These are phyloP conservation scores for Geosmithia flava DNA, from an alignment of 2,329 filamentous ascomycete species.

Conservation along the genomic window DNA sequence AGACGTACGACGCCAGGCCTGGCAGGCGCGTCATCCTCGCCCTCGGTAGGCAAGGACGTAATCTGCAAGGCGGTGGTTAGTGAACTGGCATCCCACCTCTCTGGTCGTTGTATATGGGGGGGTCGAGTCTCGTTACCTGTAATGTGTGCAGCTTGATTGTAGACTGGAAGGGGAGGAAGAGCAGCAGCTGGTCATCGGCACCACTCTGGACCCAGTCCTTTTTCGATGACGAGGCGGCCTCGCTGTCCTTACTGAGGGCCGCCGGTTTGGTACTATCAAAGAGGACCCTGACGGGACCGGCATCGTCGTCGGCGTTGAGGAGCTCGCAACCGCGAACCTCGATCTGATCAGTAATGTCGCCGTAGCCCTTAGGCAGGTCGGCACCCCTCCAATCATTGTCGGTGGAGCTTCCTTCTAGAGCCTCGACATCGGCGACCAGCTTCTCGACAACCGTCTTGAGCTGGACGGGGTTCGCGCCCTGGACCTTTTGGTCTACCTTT, in stretches of 20 bases:
- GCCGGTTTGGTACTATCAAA: slow-evolving; percentile 61
- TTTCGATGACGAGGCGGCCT: slow-evolving; percentile 17
- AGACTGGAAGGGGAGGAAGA: slow-evolving; percentile 82
- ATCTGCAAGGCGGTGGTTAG: slow-evolving; percentile 39
- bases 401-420: slow-evolving; percentile 30
- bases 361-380: slow-evolving; percentile 65
- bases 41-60: slow-evolving; percentile 63
- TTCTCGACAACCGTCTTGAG: slow-evolving; percentile 61
- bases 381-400: slow-evolving; percentile 58
- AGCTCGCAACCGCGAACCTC: slow-evolving; percentile 74
- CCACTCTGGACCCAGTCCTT: slow-evolving; percentile 93
- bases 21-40: slow-evolving; percentile 65
- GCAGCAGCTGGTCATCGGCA: slow-evolving; percentile 90
- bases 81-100: background rate
- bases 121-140: slow-evolving; percentile 33
- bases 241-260: slow-evolving; percentile 40
- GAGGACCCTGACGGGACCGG: slow-evolving; percentile 59
- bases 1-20: slow-evolving; percentile 74
- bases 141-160: slow-evolving; percentile 81
- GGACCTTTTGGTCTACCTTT: slow-evolving; percentile 52
- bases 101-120: background rate
- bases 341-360: slow-evolving; percentile 70
- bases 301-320: slow-evolving; percentile 71
- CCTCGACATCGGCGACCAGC: slow-evolving; percentile 53
- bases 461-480: slow-evolving; percentile 60